Conservation (phyloP, 257 asterid genomes). For the Solanum gracilifrons region DNA sequence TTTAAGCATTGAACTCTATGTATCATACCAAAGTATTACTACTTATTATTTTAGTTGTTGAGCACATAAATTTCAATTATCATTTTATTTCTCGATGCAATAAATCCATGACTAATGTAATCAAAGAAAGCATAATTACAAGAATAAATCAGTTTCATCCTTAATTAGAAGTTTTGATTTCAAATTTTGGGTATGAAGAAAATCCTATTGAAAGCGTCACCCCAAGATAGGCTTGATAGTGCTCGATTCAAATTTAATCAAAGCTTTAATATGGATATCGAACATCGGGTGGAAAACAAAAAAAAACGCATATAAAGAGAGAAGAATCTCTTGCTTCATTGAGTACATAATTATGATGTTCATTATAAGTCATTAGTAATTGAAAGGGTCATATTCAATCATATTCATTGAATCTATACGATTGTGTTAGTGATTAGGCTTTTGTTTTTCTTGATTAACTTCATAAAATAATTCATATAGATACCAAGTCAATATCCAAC, state of each 20-base stretch:
- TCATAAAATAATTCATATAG: neutral
- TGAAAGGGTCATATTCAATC: neutral
- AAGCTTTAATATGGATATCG: too few relatives aligned
- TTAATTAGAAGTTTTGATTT: too few relatives aligned
- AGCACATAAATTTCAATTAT: neutral
- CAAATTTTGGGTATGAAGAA: neutral
- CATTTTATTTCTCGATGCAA: neutral
- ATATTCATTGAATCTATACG: neutral
- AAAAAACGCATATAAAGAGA: neutral
- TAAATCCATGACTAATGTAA: neutral
- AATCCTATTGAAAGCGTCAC: fast-evolving
- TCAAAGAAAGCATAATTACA: neutral
- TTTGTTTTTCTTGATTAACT: neutral
- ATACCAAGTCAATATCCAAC: neutral
- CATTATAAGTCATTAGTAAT: neutral
- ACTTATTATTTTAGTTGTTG: neutral
- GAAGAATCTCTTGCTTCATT: neutral
- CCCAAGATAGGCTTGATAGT: neutral
- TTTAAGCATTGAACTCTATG: neutral
- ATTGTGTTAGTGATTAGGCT: neutral
- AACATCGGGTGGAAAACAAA: too few relatives aligned
- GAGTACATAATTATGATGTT: neutral
- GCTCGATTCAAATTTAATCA: too few relatives aligned
- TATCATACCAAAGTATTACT: neutral
- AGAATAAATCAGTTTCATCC: neutral